Evolutionary conservation across 225 moss, liverwort and hornwort species (phyloP).

Genomic region (Takakia lepidozioides): DNA sequence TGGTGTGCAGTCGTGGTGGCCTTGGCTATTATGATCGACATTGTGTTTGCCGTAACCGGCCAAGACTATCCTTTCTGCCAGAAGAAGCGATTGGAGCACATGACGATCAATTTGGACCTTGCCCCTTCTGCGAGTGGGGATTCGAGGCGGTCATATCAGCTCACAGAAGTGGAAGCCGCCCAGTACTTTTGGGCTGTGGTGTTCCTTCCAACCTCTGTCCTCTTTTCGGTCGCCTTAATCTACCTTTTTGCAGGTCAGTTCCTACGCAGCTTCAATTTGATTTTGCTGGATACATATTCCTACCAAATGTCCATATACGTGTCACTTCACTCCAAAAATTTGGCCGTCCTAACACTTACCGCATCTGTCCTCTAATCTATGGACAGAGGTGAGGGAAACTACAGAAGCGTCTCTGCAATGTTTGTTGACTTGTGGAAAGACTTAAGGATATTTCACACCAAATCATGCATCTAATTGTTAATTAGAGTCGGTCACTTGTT

Average conservation of each 20-base stretch:
- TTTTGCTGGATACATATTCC: too few relatives aligned
- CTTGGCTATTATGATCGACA: conserved; percentile 60
- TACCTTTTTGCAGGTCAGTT: conserved; percentile 78
- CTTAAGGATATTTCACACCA: too few relatives aligned
- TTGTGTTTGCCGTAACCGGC: conserved; percentile 70
- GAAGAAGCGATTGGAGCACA: conserved; percentile 44
- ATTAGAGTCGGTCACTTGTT: too few relatives aligned
- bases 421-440: too few relatives aligned
- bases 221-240: conserved; percentile 58
- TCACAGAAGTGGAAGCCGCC: conserved; percentile 82
- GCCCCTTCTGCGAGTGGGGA: conserved; percentile 10
- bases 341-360: too few relatives aligned
- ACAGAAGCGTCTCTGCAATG: too few relatives aligned
- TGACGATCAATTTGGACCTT: conserved; percentile 8
- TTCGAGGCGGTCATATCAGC: conserved; percentile 29
- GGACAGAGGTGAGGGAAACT: too few relatives aligned
- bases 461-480: too few relatives aligned
- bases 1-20: conserved; percentile 56
- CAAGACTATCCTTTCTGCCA: conserved; percentile 74
- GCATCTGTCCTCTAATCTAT: too few relatives aligned
- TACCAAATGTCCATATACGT: too few relatives aligned
- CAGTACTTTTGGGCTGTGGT: conserved; percentile 76
- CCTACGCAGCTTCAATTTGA: too few relatives aligned
- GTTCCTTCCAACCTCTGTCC: conserved; percentile 73
- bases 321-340: too few relatives aligned